Evolutionary conservation across 352 stramenopile species (phyloP).

Genomic region (Pythium grandisporangium): DNA sequence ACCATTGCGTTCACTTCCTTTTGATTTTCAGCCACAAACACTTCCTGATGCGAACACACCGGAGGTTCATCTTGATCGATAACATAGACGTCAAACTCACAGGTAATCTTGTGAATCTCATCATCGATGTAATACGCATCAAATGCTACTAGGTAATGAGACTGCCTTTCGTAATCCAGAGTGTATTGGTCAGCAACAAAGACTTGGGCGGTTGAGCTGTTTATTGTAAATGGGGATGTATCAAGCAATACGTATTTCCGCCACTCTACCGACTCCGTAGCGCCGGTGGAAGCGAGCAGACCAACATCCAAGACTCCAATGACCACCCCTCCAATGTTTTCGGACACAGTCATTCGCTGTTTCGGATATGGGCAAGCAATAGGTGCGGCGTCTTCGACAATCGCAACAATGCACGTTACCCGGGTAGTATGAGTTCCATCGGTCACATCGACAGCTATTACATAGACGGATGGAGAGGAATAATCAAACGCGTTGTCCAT

Average conservation of each 20-base stretch:
- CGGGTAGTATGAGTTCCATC: conserved; percentile 15
- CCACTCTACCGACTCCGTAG: too few species aligned
- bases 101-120: conserved; percentile 29
- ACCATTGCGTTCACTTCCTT: conserved; percentile 6
- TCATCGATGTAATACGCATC: conserved; percentile 22
- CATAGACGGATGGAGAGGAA: conserved; percentile 10
- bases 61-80: conserved; percentile 44
- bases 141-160: conserved; percentile 20
- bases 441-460: conserved; percentile 1
- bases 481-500: conserved; percentile 8
- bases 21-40: conserved; percentile 23
- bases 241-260: background rate
- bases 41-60: conserved; percentile 12
- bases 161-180: conserved; percentile 29
- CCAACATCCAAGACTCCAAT: conserved; percentile 2
- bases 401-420: conserved; percentile 9
- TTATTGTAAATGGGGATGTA: conserved; percentile 19
- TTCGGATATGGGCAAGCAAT: conserved; percentile 17
- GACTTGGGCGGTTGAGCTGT: conserved; percentile 22
- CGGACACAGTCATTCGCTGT: background rate
- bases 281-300: background rate
- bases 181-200: conserved; percentile 12
- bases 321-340: conserved; percentile 6
- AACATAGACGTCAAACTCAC: conserved; percentile 20
- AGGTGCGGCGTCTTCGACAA: conserved; percentile 20